These are phyloP conservation scores for Alternaria tenuissima DNA, from an alignment of 2,329 filamentous ascomycete species.

Conservation along the genomic window DNA sequence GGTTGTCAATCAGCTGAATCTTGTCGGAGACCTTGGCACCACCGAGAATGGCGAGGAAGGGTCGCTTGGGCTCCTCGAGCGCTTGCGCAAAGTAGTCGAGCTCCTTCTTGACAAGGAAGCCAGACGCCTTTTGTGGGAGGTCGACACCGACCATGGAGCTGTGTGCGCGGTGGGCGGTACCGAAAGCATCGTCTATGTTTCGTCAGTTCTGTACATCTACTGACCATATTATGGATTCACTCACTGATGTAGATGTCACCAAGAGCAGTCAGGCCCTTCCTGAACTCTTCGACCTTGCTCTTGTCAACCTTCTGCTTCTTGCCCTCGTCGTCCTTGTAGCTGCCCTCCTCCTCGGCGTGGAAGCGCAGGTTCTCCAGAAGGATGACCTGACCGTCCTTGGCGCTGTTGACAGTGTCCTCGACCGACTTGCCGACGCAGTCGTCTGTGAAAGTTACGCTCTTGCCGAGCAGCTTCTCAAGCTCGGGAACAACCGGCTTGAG, in stretches of 20 bases:
- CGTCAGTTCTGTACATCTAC: slow-evolving; percentile 27
- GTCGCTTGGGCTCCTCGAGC: slow-evolving; percentile 89
- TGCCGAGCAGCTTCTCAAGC: slow-evolving; percentile 88
- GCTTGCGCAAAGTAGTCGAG: slow-evolving; percentile 99
- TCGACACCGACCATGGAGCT: slow-evolving; percentile 99
- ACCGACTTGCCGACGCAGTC: slow-evolving; percentile 91
- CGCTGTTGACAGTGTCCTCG: slow-evolving; percentile 87
- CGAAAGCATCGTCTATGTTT: slow-evolving; percentile 87
- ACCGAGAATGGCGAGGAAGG: slow-evolving; percentile 98
- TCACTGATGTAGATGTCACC: slow-evolving; percentile 96
- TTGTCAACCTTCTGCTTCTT: slow-evolving; percentile 99
- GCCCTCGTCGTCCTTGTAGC: slow-evolving; percentile 88
- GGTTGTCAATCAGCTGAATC: slow-evolving; percentile 99
- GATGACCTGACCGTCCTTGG: slow-evolving; percentile 81
- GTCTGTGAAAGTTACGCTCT: slow-evolving; percentile 84
- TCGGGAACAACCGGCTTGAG: slow-evolving; percentile 90
- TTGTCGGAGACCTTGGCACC: slow-evolving; percentile 99
- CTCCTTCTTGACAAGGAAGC: slow-evolving; percentile 99
- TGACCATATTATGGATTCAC: slow-evolving; percentile 40
- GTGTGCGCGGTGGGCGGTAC: slow-evolving; percentile 97
- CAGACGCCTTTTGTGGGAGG: slow-evolving; percentile 94
- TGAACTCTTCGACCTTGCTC: slow-evolving; percentile 88
- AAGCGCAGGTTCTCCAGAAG: slow-evolving; percentile 98
- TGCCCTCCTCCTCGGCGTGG: slow-evolving; percentile 98
- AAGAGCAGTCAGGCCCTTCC: slow-evolving; percentile 91